Conservation (phyloP, 2,329 filamentous ascomycete genomes). For the Eurotiales sp. region DNA sequence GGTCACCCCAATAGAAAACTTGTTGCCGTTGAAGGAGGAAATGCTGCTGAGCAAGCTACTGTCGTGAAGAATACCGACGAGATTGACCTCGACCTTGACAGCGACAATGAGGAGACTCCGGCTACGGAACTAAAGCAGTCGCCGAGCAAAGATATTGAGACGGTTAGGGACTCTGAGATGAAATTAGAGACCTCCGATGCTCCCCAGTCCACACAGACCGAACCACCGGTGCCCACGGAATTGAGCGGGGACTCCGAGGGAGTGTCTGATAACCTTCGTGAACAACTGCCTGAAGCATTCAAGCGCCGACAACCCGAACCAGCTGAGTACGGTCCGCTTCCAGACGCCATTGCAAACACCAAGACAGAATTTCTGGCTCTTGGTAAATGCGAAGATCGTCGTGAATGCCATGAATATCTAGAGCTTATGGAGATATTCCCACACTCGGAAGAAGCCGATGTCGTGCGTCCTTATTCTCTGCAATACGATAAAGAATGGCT, state of each 20-base stretch:
- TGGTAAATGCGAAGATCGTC: conserved; percentile 66
- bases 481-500: conserved; percentile 94
- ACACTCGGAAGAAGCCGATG: conserved; percentile 30
- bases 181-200: background rate
- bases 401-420: conserved; percentile 74
- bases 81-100: conserved; percentile 34
- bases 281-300: conserved; percentile 75
- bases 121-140: conserved; percentile 6
- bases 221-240: background rate
- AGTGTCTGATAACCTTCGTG: conserved; percentile 63
- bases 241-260: conserved; percentile 18
- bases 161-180: background rate
- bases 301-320: conserved; percentile 25
- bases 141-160: background rate
- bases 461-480: conserved; percentile 53
- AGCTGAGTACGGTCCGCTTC: conserved; percentile 60
- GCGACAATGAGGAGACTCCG: conserved; percentile 12
- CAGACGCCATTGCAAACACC: conserved; percentile 70
- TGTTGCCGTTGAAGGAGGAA: conserved; percentile 18
- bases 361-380: conserved; percentile 81
- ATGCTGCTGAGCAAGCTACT: conserved; percentile 11
- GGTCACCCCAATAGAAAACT: conserved; percentile 18
- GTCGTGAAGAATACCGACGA: conserved; percentile 37
- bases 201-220: background rate
- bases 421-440: conserved; percentile 67